phyloP scores from a whole-genome alignment of 441 rosid species.

The Syzygium malaccense region DNA sequence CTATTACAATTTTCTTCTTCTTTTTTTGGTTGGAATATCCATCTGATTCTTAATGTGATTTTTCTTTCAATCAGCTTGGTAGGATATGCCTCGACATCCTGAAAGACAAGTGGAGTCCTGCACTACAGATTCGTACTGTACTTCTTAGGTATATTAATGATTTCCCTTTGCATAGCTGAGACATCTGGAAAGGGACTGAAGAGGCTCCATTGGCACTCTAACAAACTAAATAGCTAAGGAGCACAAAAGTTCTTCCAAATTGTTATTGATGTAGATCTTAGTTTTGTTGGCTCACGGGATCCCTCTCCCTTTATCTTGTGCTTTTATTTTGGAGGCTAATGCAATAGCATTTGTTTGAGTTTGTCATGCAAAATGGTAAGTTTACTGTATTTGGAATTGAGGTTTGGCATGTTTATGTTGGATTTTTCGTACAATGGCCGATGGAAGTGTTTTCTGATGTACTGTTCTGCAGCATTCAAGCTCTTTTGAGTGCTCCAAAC shows the following conservation, averaged over 20 bases:
- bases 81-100: conserved; percentile 96
- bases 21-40: neutral
- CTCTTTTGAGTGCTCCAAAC: conserved; percentile 97
- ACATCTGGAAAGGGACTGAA: neutral
- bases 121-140: conserved; percentile 95
- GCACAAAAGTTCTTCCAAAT: neutral
- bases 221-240: neutral
- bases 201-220: neutral
- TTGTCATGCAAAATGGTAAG: neutral
- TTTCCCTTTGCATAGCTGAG: neutral
- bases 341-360: neutral
- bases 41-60: neutral
- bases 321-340: neutral
- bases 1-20: neutral
- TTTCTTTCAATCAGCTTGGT: conserved; percentile 61
- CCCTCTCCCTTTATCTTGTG: neutral
- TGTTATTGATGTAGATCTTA: neutral
- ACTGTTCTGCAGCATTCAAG: conserved; percentile 65
- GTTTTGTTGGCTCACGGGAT: neutral
- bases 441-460: neutral
- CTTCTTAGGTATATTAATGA: conserved; percentile 66
- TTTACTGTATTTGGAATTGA: neutral
- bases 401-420: neutral
- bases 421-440: neutral
- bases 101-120: conserved; percentile 99